Percentiles rank a stretch among this genome's conserved stretches.
Conservation (phyloP, 371 early-diverging fungal genomes). For the Saksenaea oblongispora region DNA sequence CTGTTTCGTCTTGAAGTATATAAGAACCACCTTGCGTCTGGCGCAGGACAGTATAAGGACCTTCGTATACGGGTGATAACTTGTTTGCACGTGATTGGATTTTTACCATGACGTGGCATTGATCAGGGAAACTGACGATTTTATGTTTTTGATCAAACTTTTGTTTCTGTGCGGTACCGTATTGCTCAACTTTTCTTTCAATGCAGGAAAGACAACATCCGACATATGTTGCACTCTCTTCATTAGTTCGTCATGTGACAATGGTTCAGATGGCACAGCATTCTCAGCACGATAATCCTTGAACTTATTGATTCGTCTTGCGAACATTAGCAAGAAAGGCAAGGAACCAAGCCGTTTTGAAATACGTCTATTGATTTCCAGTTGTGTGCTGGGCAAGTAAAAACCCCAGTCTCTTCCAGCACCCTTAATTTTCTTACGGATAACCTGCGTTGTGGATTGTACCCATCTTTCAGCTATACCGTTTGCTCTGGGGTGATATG, state of each 20-base stretch:
- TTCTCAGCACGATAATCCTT: not conserved
- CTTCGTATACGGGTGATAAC: slow-evolving; percentile 9
- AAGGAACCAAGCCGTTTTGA: not conserved
- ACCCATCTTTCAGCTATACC: slow-evolving; percentile 25
- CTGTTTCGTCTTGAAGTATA: no score
- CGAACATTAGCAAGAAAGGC: slow-evolving; percentile 19
- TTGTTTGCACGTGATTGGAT: not conserved
- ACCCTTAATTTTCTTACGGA: slow-evolving; percentile 10
- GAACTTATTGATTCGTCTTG: slow-evolving; percentile 14
- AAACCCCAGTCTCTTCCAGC: slow-evolving; percentile 21
- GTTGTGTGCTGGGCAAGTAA: slow-evolving; percentile 20
- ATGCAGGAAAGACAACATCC: slow-evolving; percentile 9
- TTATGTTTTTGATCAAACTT: not conserved
- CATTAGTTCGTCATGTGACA: not conserved
- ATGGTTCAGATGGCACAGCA: not conserved
- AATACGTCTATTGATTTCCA: slow-evolving; percentile 6
- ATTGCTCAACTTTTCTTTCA: not conserved
- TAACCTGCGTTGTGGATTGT: slow-evolving; percentile 8
- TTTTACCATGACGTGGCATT: slow-evolving; percentile 5
- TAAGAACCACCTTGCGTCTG: no score
- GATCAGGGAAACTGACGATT: slow-evolving; percentile 7
- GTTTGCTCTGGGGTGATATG: slow-evolving; percentile 29
- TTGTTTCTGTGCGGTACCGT: not conserved
- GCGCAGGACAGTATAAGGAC: no score
- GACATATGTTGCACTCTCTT: slow-evolving; percentile 5